A percentile compares a stretch with the other conserved stretches of the same genome.
Evolutionary conservation across 106 monocot genomes (phyloP).

Genomic region (Vanilla planifolia): DNA sequence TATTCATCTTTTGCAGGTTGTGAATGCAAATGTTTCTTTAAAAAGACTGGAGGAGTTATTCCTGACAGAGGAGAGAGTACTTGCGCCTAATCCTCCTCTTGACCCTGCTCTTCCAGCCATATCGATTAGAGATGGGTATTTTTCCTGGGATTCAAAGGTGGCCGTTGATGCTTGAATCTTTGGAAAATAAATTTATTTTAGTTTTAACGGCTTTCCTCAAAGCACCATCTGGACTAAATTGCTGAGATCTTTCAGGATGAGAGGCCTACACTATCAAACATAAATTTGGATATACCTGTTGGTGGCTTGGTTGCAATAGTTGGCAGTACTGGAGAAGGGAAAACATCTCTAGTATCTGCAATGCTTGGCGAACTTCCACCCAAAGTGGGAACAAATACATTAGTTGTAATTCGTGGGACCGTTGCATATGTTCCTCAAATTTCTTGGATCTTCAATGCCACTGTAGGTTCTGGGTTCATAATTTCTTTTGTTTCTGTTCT

Average conservation of each 20-base stretch:
- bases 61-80: slow-evolving; percentile 73
- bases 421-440: slow-evolving; percentile 98
- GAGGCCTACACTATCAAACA: slow-evolving; percentile 71
- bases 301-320: slow-evolving; percentile 95
- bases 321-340: slow-evolving; percentile 97
- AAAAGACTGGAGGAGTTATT: slow-evolving; percentile 89
- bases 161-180: neutral
- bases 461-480: slow-evolving; percentile 37
- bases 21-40: slow-evolving; percentile 92
- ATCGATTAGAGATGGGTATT: slow-evolving; percentile 88
- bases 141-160: slow-evolving; percentile 97
- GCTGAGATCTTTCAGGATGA: slow-evolving; percentile 49
- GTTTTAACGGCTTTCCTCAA: neutral
- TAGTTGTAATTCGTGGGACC: slow-evolving; percentile 60
- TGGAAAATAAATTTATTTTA: neutral
- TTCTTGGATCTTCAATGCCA: slow-evolving; percentile 99
- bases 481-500: neutral
- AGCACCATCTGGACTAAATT: neutral
- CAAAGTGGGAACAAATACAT: slow-evolving; percentile 44
- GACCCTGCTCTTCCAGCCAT: slow-evolving; percentile 75
- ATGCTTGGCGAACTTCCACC: slow-evolving; percentile 97
- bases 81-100: slow-evolving; percentile 92
- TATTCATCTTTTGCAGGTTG: slow-evolving; percentile 55
- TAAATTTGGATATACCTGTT: slow-evolving; percentile 85
- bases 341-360: slow-evolving; percentile 92